Evolutionary conservation across 495 filamentous ascomycete species (phyloP).

Genomic region (Chaetomium fimeti): DNA sequence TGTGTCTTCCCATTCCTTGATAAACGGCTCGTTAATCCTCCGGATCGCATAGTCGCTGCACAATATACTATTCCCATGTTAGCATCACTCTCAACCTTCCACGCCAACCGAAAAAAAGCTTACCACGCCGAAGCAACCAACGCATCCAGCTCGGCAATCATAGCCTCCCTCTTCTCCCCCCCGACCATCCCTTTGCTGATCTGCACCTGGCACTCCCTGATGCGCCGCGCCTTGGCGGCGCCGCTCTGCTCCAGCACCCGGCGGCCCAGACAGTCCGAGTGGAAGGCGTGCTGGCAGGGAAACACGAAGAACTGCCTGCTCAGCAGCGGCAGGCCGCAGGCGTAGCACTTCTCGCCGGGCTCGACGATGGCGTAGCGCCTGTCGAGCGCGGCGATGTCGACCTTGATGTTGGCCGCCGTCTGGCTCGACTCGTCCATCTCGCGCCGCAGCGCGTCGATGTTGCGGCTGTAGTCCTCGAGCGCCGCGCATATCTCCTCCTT

Average conservation of each 20-base stretch:
- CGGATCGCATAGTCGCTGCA: constrained; percentile 94
- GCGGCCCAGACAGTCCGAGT: constrained; percentile 84
- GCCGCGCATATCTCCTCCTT: constrained; percentile 96
- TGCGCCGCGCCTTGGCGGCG: constrained; percentile 71
- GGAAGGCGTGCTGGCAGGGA: constrained; percentile 96
- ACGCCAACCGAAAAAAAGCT: constrained; percentile 28
- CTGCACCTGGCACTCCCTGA: constrained; percentile 78
- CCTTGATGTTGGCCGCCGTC: constrained; percentile 84
- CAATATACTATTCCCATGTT: constrained; percentile 59
- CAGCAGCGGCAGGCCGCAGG: constrained; percentile 80
- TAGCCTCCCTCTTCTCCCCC: constrained; percentile 69
- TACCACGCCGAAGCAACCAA: constrained; percentile 65
- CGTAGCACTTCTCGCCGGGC: constrained; percentile 89
- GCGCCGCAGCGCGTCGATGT: constrained; percentile 83
- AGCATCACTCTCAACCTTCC: background rate
- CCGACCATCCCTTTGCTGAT: constrained; percentile 68
- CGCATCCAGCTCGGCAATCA: constrained; percentile 83
- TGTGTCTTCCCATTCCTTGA: constrained; percentile 63
- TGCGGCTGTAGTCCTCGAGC: constrained; percentile 83
- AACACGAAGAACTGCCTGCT: constrained; percentile 96
- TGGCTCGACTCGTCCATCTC: constrained; percentile 93
- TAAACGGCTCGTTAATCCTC: constrained; percentile 88
- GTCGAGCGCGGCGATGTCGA: constrained; percentile 80
- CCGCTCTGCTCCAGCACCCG: constrained; percentile 75
- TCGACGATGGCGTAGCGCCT: constrained; percentile 93